These are phyloP conservation scores for Medicago truncatula DNA, from an alignment of 306 rosid genomes.

Conservation along the genomic window MtrunA17r5.0-ANR NC_053045.1:24523001-24523500, in stretches of 20 bases:
- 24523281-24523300: conserved; percentile 86
- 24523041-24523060: background rate
- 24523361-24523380: conserved; percentile 8
- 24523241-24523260: conserved; percentile 61
- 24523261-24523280: conserved; percentile 84
- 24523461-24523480: background rate
- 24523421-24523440: background rate
- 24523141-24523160: too few relatives aligned
- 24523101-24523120: too few relatives aligned
- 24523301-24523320: conserved; percentile 80
- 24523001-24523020: conserved; percentile 83
- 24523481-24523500: background rate
- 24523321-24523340: conserved; percentile 96
- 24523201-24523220: background rate
- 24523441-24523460: too few relatives aligned
- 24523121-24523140: background rate
- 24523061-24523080: background rate
- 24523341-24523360: conserved; percentile 92
- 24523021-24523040: background rate
- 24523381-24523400: background rate
- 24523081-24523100: too few relatives aligned
- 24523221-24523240: background rate
- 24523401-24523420: background rate
- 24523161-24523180: background rate
- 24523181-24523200: background rate